Base-by-base conservation (phyloP, 129 eudicot species). In the Artemisia tridentata region DNA sequence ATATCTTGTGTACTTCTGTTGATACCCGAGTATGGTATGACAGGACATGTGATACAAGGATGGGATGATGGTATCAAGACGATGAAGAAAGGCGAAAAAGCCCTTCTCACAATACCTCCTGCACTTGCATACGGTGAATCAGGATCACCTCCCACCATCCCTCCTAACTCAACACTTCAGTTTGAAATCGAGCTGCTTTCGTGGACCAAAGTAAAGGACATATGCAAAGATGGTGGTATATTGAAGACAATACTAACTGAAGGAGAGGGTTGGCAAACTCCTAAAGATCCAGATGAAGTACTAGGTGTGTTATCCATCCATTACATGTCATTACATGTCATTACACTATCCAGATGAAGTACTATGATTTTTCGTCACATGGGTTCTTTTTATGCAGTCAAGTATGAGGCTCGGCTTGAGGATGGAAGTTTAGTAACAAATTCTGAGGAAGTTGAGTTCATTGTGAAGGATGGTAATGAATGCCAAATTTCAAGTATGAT, bases 21-120 rank as follows among this genome's bases (percentile, higher is more conserved):
- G 23, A 62, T 72, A 16, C 50, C 31, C 11, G 38, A 27, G 1
- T 17, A 25, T 74, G 56, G 38, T 54, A 57, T 58, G 62, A 65
- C 81, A 90, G 96, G 90, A 80, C 88, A 90, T 62, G 96, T 90
- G 55, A 90, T 90, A n/a, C 79, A 82, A 84, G 96, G 96, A 8
- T 86, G 84, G 90, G 96, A 90, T 77, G 91, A 86, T 69, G 96
- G 96, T 56, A 76, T 90, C 41, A 80, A 61, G 25, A 86, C 91
- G 1, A 90, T 90, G 96, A 86, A 85, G 72, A 86, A 80, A 62
- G 93, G 96, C 23, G 96, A 90, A 80, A 86, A 80, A 43, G 76
- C 93, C 52, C 61, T 82, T 43, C 76, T 90, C 75, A 90, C 83
- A 11, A 68, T 90, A 18, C 96, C 96, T 48, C 90, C 93, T 19